phyloP scores from a whole-genome alignment of 306 rosid species.

The Prunus padus region DNA sequence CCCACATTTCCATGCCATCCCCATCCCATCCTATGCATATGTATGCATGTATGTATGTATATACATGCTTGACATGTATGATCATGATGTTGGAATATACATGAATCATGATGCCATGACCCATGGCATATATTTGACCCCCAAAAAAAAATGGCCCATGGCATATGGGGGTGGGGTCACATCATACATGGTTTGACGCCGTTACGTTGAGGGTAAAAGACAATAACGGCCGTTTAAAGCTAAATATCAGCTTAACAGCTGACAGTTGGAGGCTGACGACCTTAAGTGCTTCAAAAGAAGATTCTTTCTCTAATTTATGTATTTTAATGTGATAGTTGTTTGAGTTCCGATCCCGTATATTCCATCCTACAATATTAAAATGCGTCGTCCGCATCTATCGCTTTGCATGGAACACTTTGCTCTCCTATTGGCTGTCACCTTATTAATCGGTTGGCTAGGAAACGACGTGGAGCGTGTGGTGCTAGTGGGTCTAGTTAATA shows the following conservation, averaged over 20 bases:
- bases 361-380: background rate
- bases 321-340: background rate
- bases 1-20: background rate
- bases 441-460: no score
- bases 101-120: constrained; percentile 8
- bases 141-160: no score
- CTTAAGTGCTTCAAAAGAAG: constrained; percentile 23
- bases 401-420: no score
- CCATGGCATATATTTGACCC: background rate
- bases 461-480: no score
- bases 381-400: background rate
- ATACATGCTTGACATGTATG: background rate
- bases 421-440: no score
- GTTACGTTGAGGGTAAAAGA: constrained; percentile 9
- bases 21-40: constrained; percentile 1
- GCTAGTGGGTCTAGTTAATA: no score
- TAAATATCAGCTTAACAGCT: constrained; percentile 25
- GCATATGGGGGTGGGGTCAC: constrained; percentile 22
- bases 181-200: constrained; percentile 29
- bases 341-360: constrained; percentile 6
- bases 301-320: constrained; percentile 29
- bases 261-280: constrained; percentile 32
- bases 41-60: background rate
- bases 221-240: constrained; percentile 37
- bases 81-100: background rate